phyloP scores from a whole-genome alignment of 73 alveolate species.

The Symbiodinium natans region DNA sequence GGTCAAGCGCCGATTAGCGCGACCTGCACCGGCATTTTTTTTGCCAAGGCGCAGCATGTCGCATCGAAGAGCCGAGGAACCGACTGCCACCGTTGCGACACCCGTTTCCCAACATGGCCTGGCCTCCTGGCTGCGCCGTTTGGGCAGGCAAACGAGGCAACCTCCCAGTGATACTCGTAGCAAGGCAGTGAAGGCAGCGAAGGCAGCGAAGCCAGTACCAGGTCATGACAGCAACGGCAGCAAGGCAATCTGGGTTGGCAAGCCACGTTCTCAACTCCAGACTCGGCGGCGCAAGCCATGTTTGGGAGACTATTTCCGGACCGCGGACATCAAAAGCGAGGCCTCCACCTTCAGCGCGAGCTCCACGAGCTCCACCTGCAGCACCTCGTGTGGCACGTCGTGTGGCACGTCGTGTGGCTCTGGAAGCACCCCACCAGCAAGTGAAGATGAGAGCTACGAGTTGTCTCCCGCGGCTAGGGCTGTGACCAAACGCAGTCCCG shows the following conservation, averaged over 20 bases:
- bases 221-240: not conserved
- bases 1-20: conserved; percentile 12
- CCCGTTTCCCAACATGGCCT: not conserved
- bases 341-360: not conserved
- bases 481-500: not conserved
- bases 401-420: not conserved
- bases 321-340: not conserved
- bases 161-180: no score
- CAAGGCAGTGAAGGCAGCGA: no score
- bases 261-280: not conserved
- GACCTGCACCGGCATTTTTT: not conserved
- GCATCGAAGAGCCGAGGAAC: not conserved
- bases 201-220: not conserved
- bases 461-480: not conserved
- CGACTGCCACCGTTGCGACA: not conserved
- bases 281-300: not conserved
- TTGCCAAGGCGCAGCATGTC: not conserved
- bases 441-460: conserved; percentile 14
- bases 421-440: not conserved
- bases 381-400: not conserved
- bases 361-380: not conserved
- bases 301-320: not conserved
- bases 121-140: not conserved
- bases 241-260: not conserved
- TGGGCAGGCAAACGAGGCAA: not conserved